Percentiles rank a stretch among this genome's conserved stretches.
phyloP scores from a whole-genome alignment of 768 basidiomycete genomes.

The Tephrocybe sp. region DNA sequence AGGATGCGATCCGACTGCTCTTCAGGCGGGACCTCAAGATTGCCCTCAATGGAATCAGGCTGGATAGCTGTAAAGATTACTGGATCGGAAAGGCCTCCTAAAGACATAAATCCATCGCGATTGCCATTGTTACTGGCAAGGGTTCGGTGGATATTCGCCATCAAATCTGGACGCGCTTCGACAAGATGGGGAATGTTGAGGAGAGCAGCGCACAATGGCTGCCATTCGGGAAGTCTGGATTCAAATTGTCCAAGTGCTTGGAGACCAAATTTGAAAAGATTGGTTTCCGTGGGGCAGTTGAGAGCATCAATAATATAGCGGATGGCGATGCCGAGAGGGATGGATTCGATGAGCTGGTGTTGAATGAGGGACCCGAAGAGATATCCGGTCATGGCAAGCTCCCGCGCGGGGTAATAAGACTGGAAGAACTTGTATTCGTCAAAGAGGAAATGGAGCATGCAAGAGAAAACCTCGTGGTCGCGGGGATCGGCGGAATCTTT shows the following conservation, averaged over 20 bases:
- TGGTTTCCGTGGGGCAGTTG: slow-evolving; percentile 86
- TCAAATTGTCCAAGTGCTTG: slow-evolving; percentile 91
- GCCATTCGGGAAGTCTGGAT: slow-evolving; percentile 86
- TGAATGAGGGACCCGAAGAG: slow-evolving; percentile 97
- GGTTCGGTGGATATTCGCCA: slow-evolving; percentile 68
- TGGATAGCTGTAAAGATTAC: slow-evolving; percentile 76
- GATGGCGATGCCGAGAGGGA: slow-evolving; percentile 93
- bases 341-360: slow-evolving; percentile 88
- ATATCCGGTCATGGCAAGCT: slow-evolving; percentile 93
- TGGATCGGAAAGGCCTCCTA: slow-evolving; percentile 36
- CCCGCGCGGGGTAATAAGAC: slow-evolving; percentile 90
- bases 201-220: slow-evolving; percentile 86
- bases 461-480: slow-evolving; percentile 97
- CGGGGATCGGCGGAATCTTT: slow-evolving; percentile 80
- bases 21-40: slow-evolving; percentile 73
- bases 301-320: slow-evolving; percentile 96
- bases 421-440: slow-evolving; percentile 99
- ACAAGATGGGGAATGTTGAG: slow-evolving; percentile 84
- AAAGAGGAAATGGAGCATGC: slow-evolving; percentile 98
- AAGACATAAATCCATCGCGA: slow-evolving; percentile 34
- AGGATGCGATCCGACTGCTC: slow-evolving; percentile 91
- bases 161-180: slow-evolving; percentile 82
- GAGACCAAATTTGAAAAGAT: slow-evolving; percentile 93
- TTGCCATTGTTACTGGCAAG: slow-evolving; percentile 54
- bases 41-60: slow-evolving; percentile 64